Base-by-base conservation (phyloP, 306 rosid genomes). In the Ceratonia siliqua region DNA sequence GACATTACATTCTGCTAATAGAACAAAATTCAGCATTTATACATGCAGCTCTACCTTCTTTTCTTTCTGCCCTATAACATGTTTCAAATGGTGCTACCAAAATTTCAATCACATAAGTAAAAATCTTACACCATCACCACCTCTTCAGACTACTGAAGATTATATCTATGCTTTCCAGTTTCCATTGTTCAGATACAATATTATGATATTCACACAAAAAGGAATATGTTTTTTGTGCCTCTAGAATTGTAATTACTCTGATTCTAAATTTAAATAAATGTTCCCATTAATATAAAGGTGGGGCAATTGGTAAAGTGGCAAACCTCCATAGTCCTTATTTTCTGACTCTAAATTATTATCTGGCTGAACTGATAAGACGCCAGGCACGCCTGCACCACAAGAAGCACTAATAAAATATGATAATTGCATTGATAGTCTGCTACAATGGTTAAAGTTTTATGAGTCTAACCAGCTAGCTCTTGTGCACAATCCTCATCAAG, bases 321-420 rank as follows among this genome's bases (percentile, higher is more conserved):
- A 68, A 91, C 98, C 98, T 91, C 68, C 87, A 69, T 87, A 91
- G 82, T 89, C 87, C 72, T 94, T 94, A 73, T 78, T 87, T 67
- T 86, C 88, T 5, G 91, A 88, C 78, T 83, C 90, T 65, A 83
- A 83, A 74, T 70, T 85, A 70, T 63, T 77, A 82, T 94, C 91
- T 43, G 78, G 85, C 50, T 81, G 89, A 73, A 94, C 88, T 8
- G 97, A 86, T 64, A 81, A 77, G 68, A 91, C 92, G 57, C 97
- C 94, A 35, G 92, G 94, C 30, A 94, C 83, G 39, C 94, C 96
- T 89, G 84, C 84, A 89, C 30, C 38, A 57, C 38, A 71, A 41
- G 24, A 85, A 69, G 68, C 36, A 11, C 63, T 36, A 63, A 58
- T 36, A 25, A 18, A 20, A 66, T 25, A 8, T 9, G 39, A 38